Percentiles rank a stretch among this genome's conserved stretches.
Conservation (phyloP, 139 green algal species). For the Chlorella sp. region DNA sequence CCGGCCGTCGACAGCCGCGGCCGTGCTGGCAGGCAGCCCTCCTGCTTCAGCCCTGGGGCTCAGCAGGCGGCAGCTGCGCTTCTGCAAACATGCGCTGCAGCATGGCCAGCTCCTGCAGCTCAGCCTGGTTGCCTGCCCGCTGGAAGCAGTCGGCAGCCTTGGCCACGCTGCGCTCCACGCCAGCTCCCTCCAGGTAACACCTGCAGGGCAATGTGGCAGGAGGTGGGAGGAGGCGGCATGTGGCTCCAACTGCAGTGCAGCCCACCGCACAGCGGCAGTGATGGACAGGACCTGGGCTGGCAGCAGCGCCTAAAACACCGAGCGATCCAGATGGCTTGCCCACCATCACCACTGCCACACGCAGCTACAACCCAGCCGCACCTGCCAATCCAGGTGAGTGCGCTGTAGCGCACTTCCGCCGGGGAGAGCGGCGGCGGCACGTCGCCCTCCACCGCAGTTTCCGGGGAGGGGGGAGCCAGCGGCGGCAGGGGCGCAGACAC, state of each 20-base stretch:
- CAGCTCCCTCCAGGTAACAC: conserved; percentile 14
- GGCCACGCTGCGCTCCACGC: not conserved
- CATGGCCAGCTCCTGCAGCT: not conserved
- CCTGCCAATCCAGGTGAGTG: conserved; percentile 16
- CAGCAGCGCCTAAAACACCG: too few relatives aligned
- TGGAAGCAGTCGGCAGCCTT: conserved; percentile 9
- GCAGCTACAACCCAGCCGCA: not conserved
- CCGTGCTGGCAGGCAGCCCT: too few relatives aligned
- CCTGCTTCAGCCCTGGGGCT: too few relatives aligned
- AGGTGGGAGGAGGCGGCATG: not conserved
- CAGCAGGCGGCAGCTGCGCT: too few relatives aligned
- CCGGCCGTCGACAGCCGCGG: too few relatives aligned
- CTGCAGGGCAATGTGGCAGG: not conserved
- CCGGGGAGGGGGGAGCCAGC: not conserved
- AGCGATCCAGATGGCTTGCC: too few relatives aligned
- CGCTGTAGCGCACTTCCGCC: conserved; percentile 6
- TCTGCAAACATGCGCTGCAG: conserved; percentile 19
- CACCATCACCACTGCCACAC: not conserved
- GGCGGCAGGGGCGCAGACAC: not conserved
- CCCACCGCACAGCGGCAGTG: too few relatives aligned
- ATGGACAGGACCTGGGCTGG: too few relatives aligned
- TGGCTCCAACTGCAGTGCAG: too few relatives aligned
- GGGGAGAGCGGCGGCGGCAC: not conserved
- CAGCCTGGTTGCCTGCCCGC: not conserved
- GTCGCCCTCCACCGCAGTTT: conserved; percentile 9